These are phyloP conservation scores for Botryosphaeria agaves DNA, from an alignment of 2,329 filamentous ascomycete genomes.

Conservation along the genomic window DNA sequence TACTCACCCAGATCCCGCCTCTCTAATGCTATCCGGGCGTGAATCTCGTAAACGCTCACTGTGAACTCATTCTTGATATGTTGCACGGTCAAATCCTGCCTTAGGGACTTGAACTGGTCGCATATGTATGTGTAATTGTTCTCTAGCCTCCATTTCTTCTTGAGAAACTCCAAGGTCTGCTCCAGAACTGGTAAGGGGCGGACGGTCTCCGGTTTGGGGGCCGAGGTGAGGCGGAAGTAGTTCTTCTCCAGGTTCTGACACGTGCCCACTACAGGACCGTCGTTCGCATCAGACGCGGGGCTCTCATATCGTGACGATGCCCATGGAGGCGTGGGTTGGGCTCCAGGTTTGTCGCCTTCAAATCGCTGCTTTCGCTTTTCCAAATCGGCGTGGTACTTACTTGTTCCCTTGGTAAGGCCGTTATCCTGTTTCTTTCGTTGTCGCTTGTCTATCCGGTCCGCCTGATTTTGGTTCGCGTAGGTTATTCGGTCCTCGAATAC, in stretches of 20 bases:
- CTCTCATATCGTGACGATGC: too few species aligned
- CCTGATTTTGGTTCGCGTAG: constrained; percentile 31
- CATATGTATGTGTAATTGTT: constrained; percentile 95
- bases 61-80: constrained; percentile 95
- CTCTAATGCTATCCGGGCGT: constrained; percentile 92
- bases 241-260: constrained; percentile 77
- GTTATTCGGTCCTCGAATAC: constrained; percentile 61
- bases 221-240: constrained; percentile 83
- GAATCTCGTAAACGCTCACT: constrained; percentile 90
- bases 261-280: constrained; percentile 67
- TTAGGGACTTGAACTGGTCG: constrained; percentile 97
- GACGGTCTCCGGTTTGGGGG: constrained; percentile 75
- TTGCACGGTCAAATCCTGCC: constrained; percentile 95
- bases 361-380: constrained; percentile 86
- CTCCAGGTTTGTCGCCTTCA: constrained; percentile 36
- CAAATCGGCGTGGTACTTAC: constrained; percentile 79
- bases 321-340: constrained; percentile 39
- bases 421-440: constrained; percentile 30
- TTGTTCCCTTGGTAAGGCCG: constrained; percentile 30
- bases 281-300: constrained; percentile 29
- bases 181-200: constrained; percentile 66
- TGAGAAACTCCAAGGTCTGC: constrained; percentile 72
- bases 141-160: constrained; percentile 87
- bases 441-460: constrained; percentile 25
- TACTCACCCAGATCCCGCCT: constrained; percentile 99